phyloP scores from a whole-genome alignment of 768 basidiomycete genomes.

The Neoboletus brunneissimus region DNA sequence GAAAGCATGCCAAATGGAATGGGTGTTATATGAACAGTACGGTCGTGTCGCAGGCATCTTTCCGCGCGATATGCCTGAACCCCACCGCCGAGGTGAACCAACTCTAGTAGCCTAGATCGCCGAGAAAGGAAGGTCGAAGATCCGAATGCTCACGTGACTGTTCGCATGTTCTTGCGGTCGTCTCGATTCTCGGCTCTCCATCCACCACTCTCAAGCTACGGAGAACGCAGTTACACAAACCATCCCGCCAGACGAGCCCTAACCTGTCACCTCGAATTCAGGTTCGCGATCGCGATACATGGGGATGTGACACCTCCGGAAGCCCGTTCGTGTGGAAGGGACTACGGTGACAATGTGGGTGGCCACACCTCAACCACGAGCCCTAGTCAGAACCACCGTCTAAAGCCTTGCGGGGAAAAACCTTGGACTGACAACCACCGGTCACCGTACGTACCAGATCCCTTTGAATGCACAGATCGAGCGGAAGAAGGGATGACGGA shows the following conservation, averaged over 20 bases:
- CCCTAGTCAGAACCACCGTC: neutral
- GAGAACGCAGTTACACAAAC: neutral
- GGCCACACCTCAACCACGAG: neutral
- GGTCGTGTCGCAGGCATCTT: neutral
- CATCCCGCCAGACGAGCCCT: neutral
- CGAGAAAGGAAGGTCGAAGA: neutral
- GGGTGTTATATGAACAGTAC: neutral
- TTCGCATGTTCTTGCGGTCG: no score
- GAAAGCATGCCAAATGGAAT: neutral
- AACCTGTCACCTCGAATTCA: neutral
- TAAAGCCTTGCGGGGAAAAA: neutral
- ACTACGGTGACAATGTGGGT: no score
- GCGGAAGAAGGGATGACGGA: neutral
- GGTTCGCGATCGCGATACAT: neutral
- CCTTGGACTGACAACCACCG: neutral
- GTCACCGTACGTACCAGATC: no score
- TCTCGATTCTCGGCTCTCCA: no score
- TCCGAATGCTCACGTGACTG: neutral
- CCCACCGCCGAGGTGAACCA: no score
- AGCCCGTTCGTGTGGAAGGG: neutral
- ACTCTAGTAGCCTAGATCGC: neutral
- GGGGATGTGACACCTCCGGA: neutral
- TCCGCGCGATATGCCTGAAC: neutral
- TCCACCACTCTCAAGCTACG: neutral
- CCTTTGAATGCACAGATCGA: neutral